Percentiles rank a stretch among this genome's conserved stretches.
phyloP scores from a whole-genome alignment of 116 monocot genomes.

The Papilionanthe hybrid region DNA sequence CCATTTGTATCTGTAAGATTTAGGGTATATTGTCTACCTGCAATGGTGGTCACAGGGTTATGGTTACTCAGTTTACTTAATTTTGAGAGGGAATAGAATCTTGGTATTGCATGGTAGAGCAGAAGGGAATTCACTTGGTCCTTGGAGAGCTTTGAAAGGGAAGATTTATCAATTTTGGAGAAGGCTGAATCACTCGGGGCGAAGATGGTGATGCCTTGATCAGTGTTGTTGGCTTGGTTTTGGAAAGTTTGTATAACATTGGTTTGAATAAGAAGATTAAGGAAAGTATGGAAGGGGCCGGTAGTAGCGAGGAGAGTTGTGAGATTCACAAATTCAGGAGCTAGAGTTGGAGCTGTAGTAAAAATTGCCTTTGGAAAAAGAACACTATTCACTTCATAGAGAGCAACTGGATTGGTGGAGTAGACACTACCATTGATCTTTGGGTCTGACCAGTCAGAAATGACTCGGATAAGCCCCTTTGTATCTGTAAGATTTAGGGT shows the following conservation, averaged over 20 bases:
- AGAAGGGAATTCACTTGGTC: conserved; percentile 75
- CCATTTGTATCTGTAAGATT: conserved; percentile 67
- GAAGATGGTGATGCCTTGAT: conserved; percentile 85
- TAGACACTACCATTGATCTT: too few species aligned
- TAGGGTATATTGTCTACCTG: conserved; percentile 59
- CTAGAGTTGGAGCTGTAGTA: too few species aligned
- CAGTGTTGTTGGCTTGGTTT: conserved; percentile 77
- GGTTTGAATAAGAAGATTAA: conserved; percentile 32
- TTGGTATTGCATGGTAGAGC: conserved; percentile 77
- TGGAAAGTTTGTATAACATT: conserved; percentile 74
- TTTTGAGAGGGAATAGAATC: conserved; percentile 76
- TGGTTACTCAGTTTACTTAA: conserved; percentile 58
- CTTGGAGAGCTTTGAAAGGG: conserved; percentile 63
- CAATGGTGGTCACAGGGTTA: conserved; percentile 59
- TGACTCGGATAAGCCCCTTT: too few species aligned
- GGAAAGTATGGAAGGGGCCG: too few species aligned
- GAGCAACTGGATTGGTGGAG: too few species aligned
- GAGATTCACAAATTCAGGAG: too few species aligned
- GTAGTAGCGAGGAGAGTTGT: too few species aligned
- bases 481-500: too few species aligned
- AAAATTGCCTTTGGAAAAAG: too few species aligned
- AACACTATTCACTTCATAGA: too few species aligned
- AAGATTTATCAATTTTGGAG: conserved; percentile 51
- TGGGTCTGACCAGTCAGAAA: too few species aligned
- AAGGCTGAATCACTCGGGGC: conserved; percentile 79